Evolutionary conservation across 2,329 filamentous ascomycete species (phyloP), one percentile per base, ranked within the genome.

Genomic region (Paracoccidioides brasiliensis): DNA sequence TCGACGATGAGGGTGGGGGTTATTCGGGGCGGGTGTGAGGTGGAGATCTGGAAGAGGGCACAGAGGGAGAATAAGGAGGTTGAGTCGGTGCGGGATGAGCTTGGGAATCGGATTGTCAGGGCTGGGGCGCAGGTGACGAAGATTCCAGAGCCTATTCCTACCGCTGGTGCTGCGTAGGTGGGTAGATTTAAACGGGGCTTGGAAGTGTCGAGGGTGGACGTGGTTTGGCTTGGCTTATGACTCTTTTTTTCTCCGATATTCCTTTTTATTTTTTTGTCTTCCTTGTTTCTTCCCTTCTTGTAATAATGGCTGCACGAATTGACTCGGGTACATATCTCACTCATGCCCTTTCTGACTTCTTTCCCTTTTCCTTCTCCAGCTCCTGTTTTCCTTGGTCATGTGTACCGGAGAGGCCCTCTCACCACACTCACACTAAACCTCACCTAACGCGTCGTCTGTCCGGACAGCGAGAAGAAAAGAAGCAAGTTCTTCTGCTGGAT

Each of bases 11-110:
- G 88, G 63, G 84, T 93, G 12, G 88, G 87, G 71, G 88, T 94
- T 51, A 85, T 94, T 60, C 86, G 87, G 53, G 88, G 88, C 61
- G 88, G 88, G 45, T 89, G 86, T 69, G 88, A 93, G 71, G 88
- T 94, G 33, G 88, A 94, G 78, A 90, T 93, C 72, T 94, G 88
- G 88, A 93, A 93, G 81, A 84, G 87, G 44, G 82, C 86, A 56
- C 85, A 90, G 71, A 81, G 83, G 64, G 86, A 90, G 74, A 88
- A 86, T 77, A 90, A 91, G 77, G 87, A 90, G 64, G 79, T 87
- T 56, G 82, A 84, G 57, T 84, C 86, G 62, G 81, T 88, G 70
- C 90, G 88, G 69, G 90, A 95, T 69, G 86, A 83, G 14, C 77
- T 82, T 54, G 90, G 90, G 52, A 80, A 88, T 70, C 84, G 86